A percentile compares a stretch with the other conserved stretches of the same genome.
phyloP scores from a whole-genome alignment of 345 rosid genomes.

The Reutealis trisperma region DNA sequence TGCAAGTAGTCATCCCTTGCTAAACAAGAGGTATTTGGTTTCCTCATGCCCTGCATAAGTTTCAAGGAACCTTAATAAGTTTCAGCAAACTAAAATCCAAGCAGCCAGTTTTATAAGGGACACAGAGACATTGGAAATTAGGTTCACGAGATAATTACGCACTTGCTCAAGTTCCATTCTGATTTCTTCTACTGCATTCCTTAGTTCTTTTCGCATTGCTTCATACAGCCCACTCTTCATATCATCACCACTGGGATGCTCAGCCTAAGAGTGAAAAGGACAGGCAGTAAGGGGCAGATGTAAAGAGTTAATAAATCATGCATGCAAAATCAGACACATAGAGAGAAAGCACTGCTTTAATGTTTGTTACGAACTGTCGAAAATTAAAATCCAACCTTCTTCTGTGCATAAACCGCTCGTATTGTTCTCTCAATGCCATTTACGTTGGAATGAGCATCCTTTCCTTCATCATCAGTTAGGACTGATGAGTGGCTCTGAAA shows the following conservation, averaged over 20 bases:
- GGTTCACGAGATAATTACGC: slow-evolving; percentile 17
- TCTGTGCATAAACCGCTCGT: slow-evolving; percentile 68
- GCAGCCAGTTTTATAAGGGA: slow-evolving; percentile 3
- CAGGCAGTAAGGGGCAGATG: slow-evolving; percentile 19
- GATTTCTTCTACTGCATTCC: slow-evolving; percentile 72
- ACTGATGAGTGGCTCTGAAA: slow-evolving; percentile 87
- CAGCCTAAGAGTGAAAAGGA: slow-evolving; percentile 35
- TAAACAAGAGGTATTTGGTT: slow-evolving; percentile 43
- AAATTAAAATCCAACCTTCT: slow-evolving; percentile 56
- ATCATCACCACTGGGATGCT: slow-evolving; percentile 51
- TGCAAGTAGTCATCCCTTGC: slow-evolving; percentile 35
- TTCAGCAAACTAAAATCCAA: slow-evolving; percentile 11
- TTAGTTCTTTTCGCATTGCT: slow-evolving; percentile 66
- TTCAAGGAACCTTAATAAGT: slow-evolving; percentile 16
- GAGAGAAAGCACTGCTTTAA: background rate
- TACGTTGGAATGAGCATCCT: slow-evolving; percentile 42
- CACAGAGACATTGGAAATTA: background rate
- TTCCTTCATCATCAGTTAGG: slow-evolving; percentile 87
- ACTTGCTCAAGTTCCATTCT: slow-evolving; percentile 65
- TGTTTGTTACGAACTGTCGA: slow-evolving; percentile 6
- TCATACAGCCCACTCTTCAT: slow-evolving; percentile 51
- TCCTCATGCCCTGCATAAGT: slow-evolving; percentile 50
- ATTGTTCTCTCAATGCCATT: slow-evolving; percentile 64
- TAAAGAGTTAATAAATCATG: background rate
- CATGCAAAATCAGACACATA: background rate